Base-by-base conservation (phyloP, 257 asterid genomes). In the Solanum infundibuliforme region DNA sequence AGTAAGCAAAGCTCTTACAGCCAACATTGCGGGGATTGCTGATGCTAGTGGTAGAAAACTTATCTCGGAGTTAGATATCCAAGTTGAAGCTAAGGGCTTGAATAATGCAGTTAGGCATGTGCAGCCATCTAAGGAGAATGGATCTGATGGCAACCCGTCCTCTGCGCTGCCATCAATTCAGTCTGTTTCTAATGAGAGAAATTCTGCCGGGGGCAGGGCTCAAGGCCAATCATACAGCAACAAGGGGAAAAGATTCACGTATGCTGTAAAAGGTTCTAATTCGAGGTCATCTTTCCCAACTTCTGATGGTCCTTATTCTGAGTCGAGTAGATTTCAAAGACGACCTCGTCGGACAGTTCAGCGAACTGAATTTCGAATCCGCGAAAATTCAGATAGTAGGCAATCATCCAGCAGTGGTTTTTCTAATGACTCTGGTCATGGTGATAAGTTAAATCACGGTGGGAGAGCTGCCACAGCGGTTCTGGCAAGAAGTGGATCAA, bases 291-390 rank as follows among this genome's bases (percentile, higher is more conserved):
- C 85, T 72, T 83, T 86, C 86, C 91, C 89, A 41, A 87, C 89
- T 90, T 87, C 92, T 90, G 96, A 91, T 75, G 85, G 87, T 66
- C 88, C 88, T 20, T 60, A 34, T 76, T 72, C 92, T 86, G 96
- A 94, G 83, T 89, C 93, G 29, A 91, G 89, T 92, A 95, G 93
- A 55, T 92, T 92, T 91, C 98, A 91, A 90, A 94, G 98, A 90
- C 93, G 96, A 90, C 94, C 98, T 85, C 92, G 93, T 84, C 94
- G 95, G 38, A 92, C 95, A 86, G 93, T 93, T 86, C 98, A 90
- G 39, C 92, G 95, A 60, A 92, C 96, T 38, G 99, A 97, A 88
- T 95, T 93, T 89, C 95, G 95, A 85, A 88, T 94, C 87, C 96
- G 98, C 79, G 98, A 93, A 88, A 96, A 90, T 89, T 90, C 84